phyloP scores from a whole-genome alignment of 495 filamentous ascomycete genomes.

The Talaromyces liani region DNA sequence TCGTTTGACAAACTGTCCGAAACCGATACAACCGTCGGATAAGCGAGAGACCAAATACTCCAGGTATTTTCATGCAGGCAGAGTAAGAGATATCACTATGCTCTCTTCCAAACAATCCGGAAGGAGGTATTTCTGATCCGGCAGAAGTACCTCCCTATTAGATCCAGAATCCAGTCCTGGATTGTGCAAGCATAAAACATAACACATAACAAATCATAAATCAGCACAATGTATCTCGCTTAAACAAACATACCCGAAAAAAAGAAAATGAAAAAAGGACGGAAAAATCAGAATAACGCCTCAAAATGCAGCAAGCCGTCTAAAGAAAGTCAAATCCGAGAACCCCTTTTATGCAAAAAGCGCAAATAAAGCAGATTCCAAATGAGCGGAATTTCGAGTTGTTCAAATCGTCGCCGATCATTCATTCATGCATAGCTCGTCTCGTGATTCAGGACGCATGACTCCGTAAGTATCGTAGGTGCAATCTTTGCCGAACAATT shows the following conservation, averaged over 20 bases:
- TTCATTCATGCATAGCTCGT: slow-evolving; percentile 5
- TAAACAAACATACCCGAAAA: background rate
- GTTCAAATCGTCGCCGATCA: slow-evolving; percentile 5
- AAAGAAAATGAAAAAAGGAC: background rate
- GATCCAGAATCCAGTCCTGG: background rate
- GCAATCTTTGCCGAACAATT: background rate
- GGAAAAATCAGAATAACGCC: slow-evolving; percentile 5
- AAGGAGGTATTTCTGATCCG: background rate
- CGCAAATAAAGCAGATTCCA: slow-evolving; percentile 9
- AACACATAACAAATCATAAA: slow-evolving; percentile 1
- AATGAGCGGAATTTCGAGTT: background rate
- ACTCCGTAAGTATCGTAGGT: slow-evolving; percentile 2
- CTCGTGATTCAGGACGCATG: background rate
- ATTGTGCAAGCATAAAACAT: background rate
- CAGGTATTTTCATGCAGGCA: background rate
- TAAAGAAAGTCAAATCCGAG: slow-evolving; percentile 8
- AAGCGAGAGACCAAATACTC: background rate
- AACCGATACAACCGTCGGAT: background rate
- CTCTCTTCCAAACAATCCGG: background rate
- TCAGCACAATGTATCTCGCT: slow-evolving; percentile 7
- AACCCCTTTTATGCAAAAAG: slow-evolving; percentile 13
- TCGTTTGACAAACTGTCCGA: background rate
- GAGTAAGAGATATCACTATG: background rate
- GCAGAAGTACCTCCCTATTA: slow-evolving; percentile 1
- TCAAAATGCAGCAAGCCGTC: slow-evolving; percentile 8